phyloP scores from a whole-genome alignment of 176 grass and related monocot species.

The Phragmites australis region DNA sequence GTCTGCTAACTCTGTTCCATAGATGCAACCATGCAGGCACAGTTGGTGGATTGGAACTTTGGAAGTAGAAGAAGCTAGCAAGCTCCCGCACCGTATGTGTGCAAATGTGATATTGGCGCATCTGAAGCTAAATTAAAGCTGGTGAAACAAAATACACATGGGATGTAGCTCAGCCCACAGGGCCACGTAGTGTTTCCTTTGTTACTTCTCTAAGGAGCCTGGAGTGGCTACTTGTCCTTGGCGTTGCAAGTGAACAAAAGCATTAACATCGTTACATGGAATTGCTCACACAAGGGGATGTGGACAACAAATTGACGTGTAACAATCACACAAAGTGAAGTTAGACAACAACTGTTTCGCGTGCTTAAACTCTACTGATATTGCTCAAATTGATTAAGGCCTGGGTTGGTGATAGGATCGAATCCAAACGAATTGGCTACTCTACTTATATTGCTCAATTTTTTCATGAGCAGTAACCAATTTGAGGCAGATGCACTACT shows the following conservation, averaged over 20 bases:
- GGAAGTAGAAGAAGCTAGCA: neutral
- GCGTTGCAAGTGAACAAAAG: neutral
- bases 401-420: neutral
- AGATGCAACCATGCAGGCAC: neutral
- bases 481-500: too few relatives aligned
- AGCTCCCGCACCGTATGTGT: neutral
- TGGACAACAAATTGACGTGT: neutral
- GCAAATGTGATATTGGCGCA: neutral
- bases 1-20: neutral
- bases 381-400: neutral
- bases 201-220: neutral
- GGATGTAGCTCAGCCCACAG: neutral
- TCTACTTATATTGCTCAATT: too few relatives aligned
- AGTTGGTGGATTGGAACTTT: neutral
- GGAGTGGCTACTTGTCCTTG: neutral
- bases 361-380: neutral
- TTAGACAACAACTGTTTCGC: neutral
- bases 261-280: neutral
- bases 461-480: neutral
- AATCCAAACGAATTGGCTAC: neutral
- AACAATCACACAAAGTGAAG: neutral
- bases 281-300: neutral
- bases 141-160: neutral
- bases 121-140: neutral
- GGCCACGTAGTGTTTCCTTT: neutral